These are phyloP conservation scores for Colletotrichum sansevieriae DNA, from an alignment of 2,329 filamentous ascomycete species.

Conservation along the genomic window DNA sequence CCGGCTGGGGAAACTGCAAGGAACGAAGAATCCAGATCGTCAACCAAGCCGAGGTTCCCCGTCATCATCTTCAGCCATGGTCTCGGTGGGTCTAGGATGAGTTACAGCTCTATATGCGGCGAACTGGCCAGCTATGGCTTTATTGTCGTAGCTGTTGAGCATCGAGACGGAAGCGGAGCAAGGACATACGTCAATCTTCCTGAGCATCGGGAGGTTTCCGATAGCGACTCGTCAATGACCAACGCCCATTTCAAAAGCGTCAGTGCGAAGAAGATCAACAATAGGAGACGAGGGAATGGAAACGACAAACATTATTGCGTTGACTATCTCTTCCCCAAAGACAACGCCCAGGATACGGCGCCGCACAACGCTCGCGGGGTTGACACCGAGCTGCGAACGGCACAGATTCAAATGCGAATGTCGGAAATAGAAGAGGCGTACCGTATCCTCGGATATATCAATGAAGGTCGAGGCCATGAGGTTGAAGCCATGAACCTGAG, in stretches of 20 bases:
- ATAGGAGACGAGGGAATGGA: constrained; percentile 47
- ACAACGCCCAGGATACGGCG: constrained; percentile 62
- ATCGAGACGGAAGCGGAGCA: constrained; percentile 74
- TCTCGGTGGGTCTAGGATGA: constrained; percentile 72
- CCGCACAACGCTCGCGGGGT: constrained; percentile 71
- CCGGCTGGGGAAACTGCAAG: constrained; percentile 53
- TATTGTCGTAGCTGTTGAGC: constrained; percentile 74
- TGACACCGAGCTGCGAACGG: constrained; percentile 69
- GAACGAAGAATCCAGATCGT: constrained; percentile 39
- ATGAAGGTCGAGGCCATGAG: constrained; percentile 64
- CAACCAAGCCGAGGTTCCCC: constrained; percentile 65
- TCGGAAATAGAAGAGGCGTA: constrained; percentile 76
- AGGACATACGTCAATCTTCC: constrained; percentile 71
- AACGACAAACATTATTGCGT: constrained; percentile 60
- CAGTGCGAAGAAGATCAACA: constrained; percentile 52
- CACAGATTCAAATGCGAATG: constrained; percentile 73
- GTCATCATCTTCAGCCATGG: constrained; percentile 77
- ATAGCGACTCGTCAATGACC: constrained; percentile 48
- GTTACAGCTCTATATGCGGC: constrained; percentile 73
- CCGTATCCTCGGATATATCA: constrained; percentile 66
- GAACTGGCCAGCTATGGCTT: constrained; percentile 77
- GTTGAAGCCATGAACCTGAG: constrained; percentile 67
- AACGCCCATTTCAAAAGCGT: constrained; percentile 45
- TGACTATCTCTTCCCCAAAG: constrained; percentile 74
- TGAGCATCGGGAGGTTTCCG: constrained; percentile 52